Evolutionary conservation across 2,329 filamentous ascomycete genomes (phyloP), one percentile per base, ranked within the genome.

Genomic region (Elsinoe ampelina): DNA sequence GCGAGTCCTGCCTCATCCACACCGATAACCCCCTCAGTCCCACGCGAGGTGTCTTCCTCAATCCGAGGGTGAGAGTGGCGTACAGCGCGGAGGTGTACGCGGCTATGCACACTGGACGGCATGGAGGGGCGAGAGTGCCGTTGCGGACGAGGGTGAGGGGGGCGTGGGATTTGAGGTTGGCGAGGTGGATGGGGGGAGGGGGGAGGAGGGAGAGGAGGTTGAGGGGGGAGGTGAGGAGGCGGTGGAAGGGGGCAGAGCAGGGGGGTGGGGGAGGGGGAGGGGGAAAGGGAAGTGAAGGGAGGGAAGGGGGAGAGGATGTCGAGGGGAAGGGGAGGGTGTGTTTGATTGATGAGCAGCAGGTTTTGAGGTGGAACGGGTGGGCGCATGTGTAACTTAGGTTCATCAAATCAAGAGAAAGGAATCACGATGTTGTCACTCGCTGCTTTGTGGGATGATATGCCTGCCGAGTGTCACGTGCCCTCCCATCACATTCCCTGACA

Each of bases 1-100:
- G 82, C 12, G 87, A 91, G 70, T 90, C 86, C 72, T 91, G 87
- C 68, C 78, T 91, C 54, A 82, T 89, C 56, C 86, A 89, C 65
- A 80, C 81, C 2, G 86, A 89, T 64, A 89, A 88, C 63, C 80
- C 80, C 1, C 70, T 83, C 3, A 77, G 76, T 4, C 65, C 55
- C 1, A 62, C 58, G 5, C 69, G 73, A 56, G 82, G 85, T 51
- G 80, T 88, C 5, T 89, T 76, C 67, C 65, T 89, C 38, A 89
- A 89, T 66, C 84, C 85, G 1, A 77, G 77, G 11, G 85, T 89
- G 10, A 75, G 84, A 7, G 85, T 89, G 4, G 83, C 77, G 1
- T 89, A 88, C 65, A 81, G 75, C 60, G 66, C 69, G 2, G 58
- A 67, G 0, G 80, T 80, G 30, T 58, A 39, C 13, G 30, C 22